Base-by-base conservation (phyloP, 108 stramenopile species). In the Aureococcus anophagefferens region DNA sequence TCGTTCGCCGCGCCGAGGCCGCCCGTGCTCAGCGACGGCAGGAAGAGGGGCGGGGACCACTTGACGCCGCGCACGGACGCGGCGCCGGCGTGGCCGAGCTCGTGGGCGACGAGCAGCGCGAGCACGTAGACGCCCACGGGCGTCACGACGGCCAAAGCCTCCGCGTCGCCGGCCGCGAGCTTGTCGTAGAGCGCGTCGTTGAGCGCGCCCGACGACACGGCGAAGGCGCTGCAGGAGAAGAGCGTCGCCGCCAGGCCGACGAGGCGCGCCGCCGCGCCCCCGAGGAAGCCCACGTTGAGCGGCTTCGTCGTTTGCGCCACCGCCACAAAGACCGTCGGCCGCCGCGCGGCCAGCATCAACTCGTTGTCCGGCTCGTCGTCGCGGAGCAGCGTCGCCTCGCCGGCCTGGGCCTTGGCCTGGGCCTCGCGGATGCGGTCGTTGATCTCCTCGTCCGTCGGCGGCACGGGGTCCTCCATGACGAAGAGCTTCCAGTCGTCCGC, bases 21-120 rank as follows among this genome's bases (percentile, higher is more conserved):
- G 16, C 59, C 59, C n/a, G 64, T 37, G 29, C 31, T 31, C 9
- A 71, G 34, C 4, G 62, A 71, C 4, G 70, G 70, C 7, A 71
- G 64, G 15, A 21, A 32, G 34, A 62, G 21, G 5, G 70, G 46
- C 29, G 63, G 9, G 32, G 64, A 31, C 32, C 30, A 33, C 15
- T 11, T 5, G 15, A 64, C 64, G 64, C 30, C 14, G 11, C 30
- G 0, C 33, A 5, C 29, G 30, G 32, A 1, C 1, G 64, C 64
- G 5, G 14, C 5, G 33, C 7, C 33, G 4, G 64, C 33, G 64
- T 64, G 64, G 14, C 4, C 33, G 32, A 4, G 4, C 30, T 64
- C 64, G 64, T 64, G 64, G 21, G 3, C 14, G 51, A 28, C 21
- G 21, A 16, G 14, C 7, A 59, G 17, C 21, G 51, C 51, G 25